phyloP scores from a whole-genome alignment of 2,329 filamentous ascomycete genomes.

The Penicillium digitatum region DNA sequence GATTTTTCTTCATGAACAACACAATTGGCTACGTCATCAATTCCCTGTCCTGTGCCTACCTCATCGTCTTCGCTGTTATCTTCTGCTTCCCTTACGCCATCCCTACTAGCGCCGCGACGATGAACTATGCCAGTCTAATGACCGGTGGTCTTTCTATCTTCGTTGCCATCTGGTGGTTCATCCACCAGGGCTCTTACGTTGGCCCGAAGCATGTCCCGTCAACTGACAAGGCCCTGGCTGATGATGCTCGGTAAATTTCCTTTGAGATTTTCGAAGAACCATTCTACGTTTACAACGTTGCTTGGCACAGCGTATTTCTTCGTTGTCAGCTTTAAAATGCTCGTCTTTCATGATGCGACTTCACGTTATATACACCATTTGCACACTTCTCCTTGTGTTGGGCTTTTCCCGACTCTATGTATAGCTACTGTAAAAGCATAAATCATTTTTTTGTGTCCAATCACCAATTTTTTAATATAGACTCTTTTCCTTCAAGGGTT shows the following conservation, averaged over 20 bases:
- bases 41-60: conserved; percentile 49
- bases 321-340: conserved; percentile 9
- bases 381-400: conserved; percentile 12
- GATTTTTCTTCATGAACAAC: conserved; percentile 53
- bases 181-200: conserved; percentile 33
- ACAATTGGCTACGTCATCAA: conserved; percentile 51
- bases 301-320: conserved; percentile 11
- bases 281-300: conserved; percentile 18
- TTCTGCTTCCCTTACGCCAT: conserved; percentile 56
- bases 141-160: conserved; percentile 52
- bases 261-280: neutral
- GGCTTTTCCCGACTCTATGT: neutral
- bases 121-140: conserved; percentile 55
- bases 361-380: conserved; percentile 12
- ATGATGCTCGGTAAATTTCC: conserved; percentile 28
- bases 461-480: no score
- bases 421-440: conserved; percentile 8
- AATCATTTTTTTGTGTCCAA: neutral
- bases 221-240: conserved; percentile 31
- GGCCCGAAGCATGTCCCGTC: conserved; percentile 37
- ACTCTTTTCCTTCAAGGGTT: no score
- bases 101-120: conserved; percentile 45
- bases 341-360: conserved; percentile 9
- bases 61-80: conserved; percentile 55
- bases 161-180: conserved; percentile 46